These are phyloP conservation scores for Pseudogymnoascus sp. DNA, from an alignment of 2,329 filamentous ascomycete species.

Conservation along the genomic window DNA sequence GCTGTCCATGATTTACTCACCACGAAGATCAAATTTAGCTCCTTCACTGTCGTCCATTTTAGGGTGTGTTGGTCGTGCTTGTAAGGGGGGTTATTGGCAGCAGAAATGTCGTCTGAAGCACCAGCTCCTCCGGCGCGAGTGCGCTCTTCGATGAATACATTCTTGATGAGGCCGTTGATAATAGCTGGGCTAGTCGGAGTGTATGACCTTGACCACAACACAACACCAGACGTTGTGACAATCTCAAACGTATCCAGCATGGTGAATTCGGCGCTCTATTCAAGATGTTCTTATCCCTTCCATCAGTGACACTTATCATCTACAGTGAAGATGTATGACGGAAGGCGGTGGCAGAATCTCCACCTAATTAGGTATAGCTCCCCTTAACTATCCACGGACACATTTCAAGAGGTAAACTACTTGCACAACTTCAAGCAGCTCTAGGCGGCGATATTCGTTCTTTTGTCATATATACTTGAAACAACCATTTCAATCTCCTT, in stretches of 20 bases:
- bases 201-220: slow-evolving; percentile 90
- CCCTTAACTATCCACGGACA: slow-evolving; percentile 8
- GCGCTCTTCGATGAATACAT: slow-evolving; percentile 97
- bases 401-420: slow-evolving; percentile 8
- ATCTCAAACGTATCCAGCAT: slow-evolving; percentile 99
- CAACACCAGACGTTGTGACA: slow-evolving; percentile 88
- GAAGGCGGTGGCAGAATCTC: slow-evolving; percentile 8
- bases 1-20: slow-evolving; percentile 41
- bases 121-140: slow-evolving; percentile 46
- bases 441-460: not conserved
- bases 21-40: slow-evolving; percentile 91
- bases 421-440: not conserved
- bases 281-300: slow-evolving; percentile 8
- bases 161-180: slow-evolving; percentile 89
- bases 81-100: slow-evolving; percentile 64
- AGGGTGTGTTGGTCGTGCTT: slow-evolving; percentile 89
- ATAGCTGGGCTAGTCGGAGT: slow-evolving; percentile 70
- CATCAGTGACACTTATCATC: slow-evolving; percentile 7
- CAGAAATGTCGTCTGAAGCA: slow-evolving; percentile 52
- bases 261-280: slow-evolving; percentile 13
- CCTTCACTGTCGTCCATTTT: slow-evolving; percentile 89
- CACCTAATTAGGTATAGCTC: not conserved
- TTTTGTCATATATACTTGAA: not conserved
- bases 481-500: not conserved
- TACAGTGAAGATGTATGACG: not conserved